Base-by-base conservation (phyloP, 2,329 filamentous ascomycete species). In the Xylaria sp. region DNA sequence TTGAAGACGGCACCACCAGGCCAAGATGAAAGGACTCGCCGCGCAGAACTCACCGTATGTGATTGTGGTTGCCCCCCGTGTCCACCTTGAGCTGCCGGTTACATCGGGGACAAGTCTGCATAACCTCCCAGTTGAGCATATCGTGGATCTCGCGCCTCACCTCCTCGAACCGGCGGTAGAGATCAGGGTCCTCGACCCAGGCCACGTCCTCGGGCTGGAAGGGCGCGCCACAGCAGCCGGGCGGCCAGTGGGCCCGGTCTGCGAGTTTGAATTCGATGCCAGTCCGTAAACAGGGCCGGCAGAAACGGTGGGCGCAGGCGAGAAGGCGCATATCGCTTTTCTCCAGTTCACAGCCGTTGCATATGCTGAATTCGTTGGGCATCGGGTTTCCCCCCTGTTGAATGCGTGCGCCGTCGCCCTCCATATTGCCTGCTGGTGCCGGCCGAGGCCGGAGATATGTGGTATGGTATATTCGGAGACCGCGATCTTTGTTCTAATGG, bases 11-110 rank as follows among this genome's bases (percentile, higher is more conserved):
- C 9, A 34, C 11, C 29, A 13, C 16, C 29, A 34, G n/a, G n/a
- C 11, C 11, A 34, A 11, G 5, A 13, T 7, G 16, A 26, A 5
- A 26, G 24, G 24, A 3, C 11, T 11, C 16, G 16, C 29, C 6
- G 29, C 29, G 11, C 2, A 24, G 39, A 50, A 49, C 57, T 60
- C n/a, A 57, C 57, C 1, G 18, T 4, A 57, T 52, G 19, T 48
- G 54, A n/a, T 40, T 24, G 9, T 54, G 41, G 0, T 39, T 37
- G 19, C 13, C 17, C 11, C 6, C 13, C 13, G 19, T 29, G 20
- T 17, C 4, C 3, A 13, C 2, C 8, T 22, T 20, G 17, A 59
- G 48, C 7, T 42, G 37, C 4, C 18, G 38, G 29, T 48, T 56
- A 17, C 57, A 59, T 39, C 38, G 54, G 3, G 38, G 48, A n/a